Conservation (phyloP, 2,329 filamentous ascomycete species). For the Epichloe coenophiala region DNA sequence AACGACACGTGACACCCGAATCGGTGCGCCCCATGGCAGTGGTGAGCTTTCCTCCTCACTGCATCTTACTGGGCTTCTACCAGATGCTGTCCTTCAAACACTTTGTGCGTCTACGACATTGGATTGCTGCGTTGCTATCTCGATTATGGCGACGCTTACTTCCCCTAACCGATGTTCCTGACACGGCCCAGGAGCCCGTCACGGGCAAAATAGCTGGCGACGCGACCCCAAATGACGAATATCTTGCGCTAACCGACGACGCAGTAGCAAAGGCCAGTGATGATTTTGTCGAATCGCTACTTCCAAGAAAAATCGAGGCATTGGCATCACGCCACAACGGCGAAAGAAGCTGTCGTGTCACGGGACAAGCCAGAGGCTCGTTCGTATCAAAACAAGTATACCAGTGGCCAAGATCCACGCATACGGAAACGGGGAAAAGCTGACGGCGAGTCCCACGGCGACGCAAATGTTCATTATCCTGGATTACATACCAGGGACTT, state of each 20-base stretch:
- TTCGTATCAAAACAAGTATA: constrained; percentile 10
- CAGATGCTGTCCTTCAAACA: no score
- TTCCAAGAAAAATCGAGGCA: no score
- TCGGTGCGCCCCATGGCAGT: no score
- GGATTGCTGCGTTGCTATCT: no score
- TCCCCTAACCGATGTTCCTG: no score
- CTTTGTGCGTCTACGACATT: no score
- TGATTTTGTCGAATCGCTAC: not conserved
- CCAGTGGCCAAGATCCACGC: constrained; percentile 10
- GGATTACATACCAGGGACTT: not conserved
- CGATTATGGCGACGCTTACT: no score
- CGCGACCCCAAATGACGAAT: not conserved
- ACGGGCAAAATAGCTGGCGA: not conserved
- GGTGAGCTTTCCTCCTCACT: no score
- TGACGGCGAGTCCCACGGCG: constrained; percentile 1
- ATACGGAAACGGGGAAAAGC: constrained; percentile 8
- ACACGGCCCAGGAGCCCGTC: no score
- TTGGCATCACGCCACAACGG: no score
- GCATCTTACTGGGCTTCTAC: no score
- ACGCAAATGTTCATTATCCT: constrained; percentile 1
- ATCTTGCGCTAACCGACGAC: constrained; percentile 2
- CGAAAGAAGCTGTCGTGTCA: constrained; percentile 5
- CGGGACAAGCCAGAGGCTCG: constrained; percentile 8
- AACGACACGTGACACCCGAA: no score
- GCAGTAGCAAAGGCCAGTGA: constrained; percentile 1